A percentile compares a stretch with the other conserved stretches of the same genome.
Conservation (phyloP, 163 green algal genomes). For the Scenedesmus sp. region DNA sequence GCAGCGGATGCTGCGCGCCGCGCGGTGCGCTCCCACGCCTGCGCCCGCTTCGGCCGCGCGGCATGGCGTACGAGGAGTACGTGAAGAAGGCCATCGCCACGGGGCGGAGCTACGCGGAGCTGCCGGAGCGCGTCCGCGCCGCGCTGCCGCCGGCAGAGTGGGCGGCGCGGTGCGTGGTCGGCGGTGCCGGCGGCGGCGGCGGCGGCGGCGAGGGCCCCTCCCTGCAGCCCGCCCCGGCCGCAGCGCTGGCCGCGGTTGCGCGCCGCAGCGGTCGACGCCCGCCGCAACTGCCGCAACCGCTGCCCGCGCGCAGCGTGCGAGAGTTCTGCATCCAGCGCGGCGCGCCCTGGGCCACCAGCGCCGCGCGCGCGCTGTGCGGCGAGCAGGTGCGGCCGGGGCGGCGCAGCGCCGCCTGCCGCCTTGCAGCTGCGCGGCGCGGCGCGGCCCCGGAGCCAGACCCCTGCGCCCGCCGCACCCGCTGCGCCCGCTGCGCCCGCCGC, state of each 20-base stretch:
- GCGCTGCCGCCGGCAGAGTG: constrained; percentile 12
- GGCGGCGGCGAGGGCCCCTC: too few species aligned
- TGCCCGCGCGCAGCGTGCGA: constrained; percentile 13
- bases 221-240: too few species aligned
- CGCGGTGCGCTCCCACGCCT: background rate
- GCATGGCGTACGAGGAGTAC: constrained; percentile 48
- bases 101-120: constrained; percentile 24
- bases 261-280: too few species aligned
- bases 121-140: constrained; percentile 20
- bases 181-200: too few species aligned
- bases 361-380: constrained; percentile 61
- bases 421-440: too few species aligned
- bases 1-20: too few species aligned
- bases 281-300: too few species aligned
- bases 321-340: constrained; percentile 37
- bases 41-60: background rate
- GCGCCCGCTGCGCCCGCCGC: constrained; percentile 47
- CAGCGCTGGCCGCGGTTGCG: too few species aligned
- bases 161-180: too few species aligned
- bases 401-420: too few species aligned
- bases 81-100: constrained; percentile 27
- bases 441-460: too few species aligned
- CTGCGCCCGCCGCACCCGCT: constrained; percentile 46
- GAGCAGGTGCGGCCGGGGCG: too few species aligned
- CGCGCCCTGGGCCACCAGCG: constrained; percentile 1